phyloP scores from a whole-genome alignment of 2,329 filamentous ascomycete species.

The Paecilomyces sp. region DNA sequence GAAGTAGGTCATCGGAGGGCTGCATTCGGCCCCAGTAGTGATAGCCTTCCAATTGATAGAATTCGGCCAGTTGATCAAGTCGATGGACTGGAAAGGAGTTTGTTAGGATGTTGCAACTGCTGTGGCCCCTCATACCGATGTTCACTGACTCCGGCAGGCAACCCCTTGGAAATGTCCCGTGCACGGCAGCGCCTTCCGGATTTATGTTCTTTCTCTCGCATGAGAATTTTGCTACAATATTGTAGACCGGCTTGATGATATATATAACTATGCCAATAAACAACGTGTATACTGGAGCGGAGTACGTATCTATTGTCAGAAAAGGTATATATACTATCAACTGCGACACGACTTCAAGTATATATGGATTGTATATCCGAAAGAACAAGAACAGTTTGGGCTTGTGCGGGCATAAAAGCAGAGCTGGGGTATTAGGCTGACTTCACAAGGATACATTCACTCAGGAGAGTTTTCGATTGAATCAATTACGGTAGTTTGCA shows the following conservation, averaged over 20 bases:
- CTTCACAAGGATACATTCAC: not conserved
- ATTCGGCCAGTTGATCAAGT: constrained; percentile 31
- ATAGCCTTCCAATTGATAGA: constrained; percentile 33
- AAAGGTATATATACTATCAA: too few relatives aligned
- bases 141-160: not conserved
- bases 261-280: too few relatives aligned
- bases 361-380: too few relatives aligned
- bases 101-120: not conserved
- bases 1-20: constrained; percentile 16
- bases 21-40: constrained; percentile 32
- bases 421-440: not conserved
- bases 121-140: not conserved
- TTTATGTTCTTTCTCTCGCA: not conserved
- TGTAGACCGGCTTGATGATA: not conserved
- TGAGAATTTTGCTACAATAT: not conserved
- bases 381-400: too few relatives aligned
- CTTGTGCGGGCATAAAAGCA: too few relatives aligned
- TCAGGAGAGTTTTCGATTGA: not conserved
- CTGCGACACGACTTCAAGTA: too few relatives aligned
- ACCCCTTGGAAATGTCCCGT: not conserved
- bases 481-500: too few relatives aligned
- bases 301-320: too few relatives aligned
- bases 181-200: not conserved
- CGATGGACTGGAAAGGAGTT: constrained; percentile 25
- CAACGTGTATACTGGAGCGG: too few relatives aligned